phyloP scores from a whole-genome alignment of 2,329 filamentous ascomycete species.

The Hypoxylon sp. region DNA sequence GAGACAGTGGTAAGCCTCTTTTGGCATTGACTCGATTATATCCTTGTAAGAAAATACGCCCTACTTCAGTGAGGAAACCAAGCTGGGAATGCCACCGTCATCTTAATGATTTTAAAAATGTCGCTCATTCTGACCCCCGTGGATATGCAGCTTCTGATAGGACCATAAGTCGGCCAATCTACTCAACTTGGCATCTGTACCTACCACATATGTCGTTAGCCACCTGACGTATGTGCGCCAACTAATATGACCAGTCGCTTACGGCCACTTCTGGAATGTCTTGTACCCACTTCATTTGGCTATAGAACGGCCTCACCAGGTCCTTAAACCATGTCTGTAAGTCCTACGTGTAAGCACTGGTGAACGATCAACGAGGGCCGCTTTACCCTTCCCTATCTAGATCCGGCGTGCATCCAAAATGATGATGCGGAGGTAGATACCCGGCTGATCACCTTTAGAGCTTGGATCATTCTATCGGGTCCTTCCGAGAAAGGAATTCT shows the following conservation, averaged over 20 bases:
- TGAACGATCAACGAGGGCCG: neutral
- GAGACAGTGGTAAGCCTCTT: conserved; percentile 12
- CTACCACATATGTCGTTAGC: conserved; percentile 18
- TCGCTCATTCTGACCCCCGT: conserved; percentile 15
- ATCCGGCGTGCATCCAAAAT: conserved; percentile 4
- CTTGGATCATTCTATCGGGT: conserved; percentile 10
- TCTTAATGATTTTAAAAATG: conserved; percentile 7
- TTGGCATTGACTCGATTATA: conserved; percentile 18
- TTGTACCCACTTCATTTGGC: conserved; percentile 19
- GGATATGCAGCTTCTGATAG: conserved; percentile 19
- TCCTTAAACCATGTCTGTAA: neutral
- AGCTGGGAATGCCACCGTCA: conserved; percentile 8
- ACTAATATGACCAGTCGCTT: neutral
- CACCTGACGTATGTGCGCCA: conserved; percentile 25
- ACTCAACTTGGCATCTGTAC: conserved; percentile 9
- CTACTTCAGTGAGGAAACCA: conserved; percentile 19
- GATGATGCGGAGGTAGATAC: conserved; percentile 1
- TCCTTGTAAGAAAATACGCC: conserved; percentile 26
- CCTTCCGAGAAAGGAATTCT: neutral
- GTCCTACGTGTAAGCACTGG: neutral
- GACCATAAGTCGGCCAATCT: neutral
- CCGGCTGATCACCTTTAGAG: conserved; percentile 16
- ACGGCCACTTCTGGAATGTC: neutral
- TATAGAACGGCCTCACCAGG: conserved; percentile 9
- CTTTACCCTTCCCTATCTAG: conserved; percentile 5